These are phyloP conservation scores for Quercus parvula DNA, from an alignment of 306 rosid genomes.

Conservation along the genomic window DNA sequence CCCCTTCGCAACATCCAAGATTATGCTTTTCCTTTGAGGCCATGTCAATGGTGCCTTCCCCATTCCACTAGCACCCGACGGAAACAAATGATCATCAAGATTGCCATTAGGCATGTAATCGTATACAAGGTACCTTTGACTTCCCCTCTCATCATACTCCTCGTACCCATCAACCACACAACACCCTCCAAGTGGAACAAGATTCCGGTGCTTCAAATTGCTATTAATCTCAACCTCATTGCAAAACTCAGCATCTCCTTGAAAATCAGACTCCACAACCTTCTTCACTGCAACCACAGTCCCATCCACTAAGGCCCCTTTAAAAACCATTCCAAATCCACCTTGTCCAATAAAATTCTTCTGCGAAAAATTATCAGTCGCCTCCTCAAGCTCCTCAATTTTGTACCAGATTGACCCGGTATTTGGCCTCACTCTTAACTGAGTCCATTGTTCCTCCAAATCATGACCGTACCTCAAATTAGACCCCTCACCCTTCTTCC, in stretches of 20 bases:
- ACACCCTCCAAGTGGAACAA: constrained; percentile 90
- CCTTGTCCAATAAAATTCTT: constrained; percentile 88
- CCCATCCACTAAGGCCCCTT: constrained; percentile 71
- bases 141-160: constrained; percentile 38
- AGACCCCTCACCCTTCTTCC: constrained; percentile 20
- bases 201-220: constrained; percentile 84
- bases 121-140: constrained; percentile 76
- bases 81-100: constrained; percentile 69
- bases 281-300: constrained; percentile 78
- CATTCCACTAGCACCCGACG: constrained; percentile 26
- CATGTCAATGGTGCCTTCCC: constrained; percentile 59
- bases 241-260: constrained; percentile 81
- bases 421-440: constrained; percentile 73
- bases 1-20: constrained; percentile 91
- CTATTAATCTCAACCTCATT: constrained; percentile 96
- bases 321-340: constrained; percentile 85
- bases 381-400: constrained; percentile 82
- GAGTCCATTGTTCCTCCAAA: constrained; percentile 62
- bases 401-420: constrained; percentile 90
- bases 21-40: constrained; percentile 84
- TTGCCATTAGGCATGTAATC: constrained; percentile 97
- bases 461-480: constrained; percentile 40
- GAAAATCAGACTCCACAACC: constrained; percentile 77
- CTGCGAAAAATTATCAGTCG: constrained; percentile 67
- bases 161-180: constrained; percentile 67